Evolutionary conservation across 2,329 filamentous ascomycete genomes (phyloP), one percentile per base, ranked within the genome.

Genomic region (Chrysosporium keratinophilum): DNA sequence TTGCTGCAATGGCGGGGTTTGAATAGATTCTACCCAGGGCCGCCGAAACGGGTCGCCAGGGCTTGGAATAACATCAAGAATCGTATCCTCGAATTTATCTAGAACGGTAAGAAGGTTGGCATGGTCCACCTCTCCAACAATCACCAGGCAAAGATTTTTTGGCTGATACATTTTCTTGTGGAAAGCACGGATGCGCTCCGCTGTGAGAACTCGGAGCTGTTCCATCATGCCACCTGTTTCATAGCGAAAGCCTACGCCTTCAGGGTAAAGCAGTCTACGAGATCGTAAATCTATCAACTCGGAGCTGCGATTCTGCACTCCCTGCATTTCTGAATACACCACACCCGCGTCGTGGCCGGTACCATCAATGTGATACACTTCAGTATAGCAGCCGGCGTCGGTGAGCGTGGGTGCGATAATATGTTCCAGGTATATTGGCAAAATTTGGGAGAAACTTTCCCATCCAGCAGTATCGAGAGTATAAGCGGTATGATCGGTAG

Each of bases 251-350:
- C 93, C 93, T 53, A 94, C 82, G 45, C 87, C 85, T 67, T 93
- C 82, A 0, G 90, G 90, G 62, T 97, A 98, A 35, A 95, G 75
- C 43, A 93, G 74, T 1, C 87, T 82, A 40, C 87, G 84, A 50
- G 88, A 84, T 59, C 81, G 80, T 54, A 96, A 76, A 59, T 95
- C 88, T 80, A 97, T 95, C 55, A 97, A 80, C 67, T 95, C 88
- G 6, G 78, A 76, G 60, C 86, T 83, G 50, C 82, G 84, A 65
- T 95, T 95, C 66, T 97, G 87, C 1, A 95, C 83, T 20, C 84
- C 93, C 71, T 98, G 93, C 93, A 98, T 98, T 71, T 98, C 93
- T 0, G 91, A 96, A 71, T 98, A 98, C 7, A 98, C 93, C 1
- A 96, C 90, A 58, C 89, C 93, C 41, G 93, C 93, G 77, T 98